Percentiles rank a stretch among this genome's conserved stretches.
These are phyloP conservation scores for Pholiota microspora DNA, from an alignment of 768 basidiomycete genomes.

Conservation along the genomic window DNA sequence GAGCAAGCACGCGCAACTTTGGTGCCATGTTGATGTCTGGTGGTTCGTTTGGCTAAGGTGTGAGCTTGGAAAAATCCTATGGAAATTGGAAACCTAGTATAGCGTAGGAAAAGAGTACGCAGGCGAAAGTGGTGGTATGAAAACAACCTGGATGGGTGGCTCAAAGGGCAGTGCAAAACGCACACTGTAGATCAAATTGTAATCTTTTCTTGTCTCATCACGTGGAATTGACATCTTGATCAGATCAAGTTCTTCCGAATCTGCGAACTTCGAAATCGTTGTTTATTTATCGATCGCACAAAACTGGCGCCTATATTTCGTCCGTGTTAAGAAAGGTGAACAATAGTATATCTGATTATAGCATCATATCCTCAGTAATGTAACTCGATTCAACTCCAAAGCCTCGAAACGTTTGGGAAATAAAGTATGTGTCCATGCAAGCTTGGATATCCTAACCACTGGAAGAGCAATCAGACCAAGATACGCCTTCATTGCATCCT, in stretches of 20 bases:
- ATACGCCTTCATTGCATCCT: not conserved
- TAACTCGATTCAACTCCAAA: too few relatives aligned
- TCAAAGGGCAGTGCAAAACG: conserved; percentile 5
- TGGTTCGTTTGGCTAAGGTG: not conserved
- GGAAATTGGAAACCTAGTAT: too few relatives aligned
- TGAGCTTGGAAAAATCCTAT: not conserved
- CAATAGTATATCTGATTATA: too few relatives aligned
- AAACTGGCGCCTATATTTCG: not conserved
- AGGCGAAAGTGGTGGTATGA: conserved; percentile 9
- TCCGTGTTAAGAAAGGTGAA: too few relatives aligned
- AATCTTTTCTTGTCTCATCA: conserved; percentile 8
- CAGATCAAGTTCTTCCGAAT: too few relatives aligned
- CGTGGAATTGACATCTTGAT: not conserved
- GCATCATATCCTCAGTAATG: too few relatives aligned
- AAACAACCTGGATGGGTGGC: conserved; percentile 4
- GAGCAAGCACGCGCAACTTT: conserved; percentile 17
- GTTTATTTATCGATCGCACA: not conserved
- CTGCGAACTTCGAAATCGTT: too few relatives aligned
- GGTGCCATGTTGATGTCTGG: conserved; percentile 17
- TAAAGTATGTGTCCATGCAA: too few relatives aligned
- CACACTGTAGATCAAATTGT: conserved; percentile 1
- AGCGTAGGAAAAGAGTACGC: too few relatives aligned
- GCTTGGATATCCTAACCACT: too few relatives aligned
- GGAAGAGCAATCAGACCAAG: too few relatives aligned
- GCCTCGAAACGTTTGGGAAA: too few relatives aligned